A percentile compares a stretch with the other conserved stretches of the same genome.
Evolutionary conservation across 2,329 filamentous ascomycete species (phyloP).

Genomic region (Colletotrichum tabaci): DNA sequence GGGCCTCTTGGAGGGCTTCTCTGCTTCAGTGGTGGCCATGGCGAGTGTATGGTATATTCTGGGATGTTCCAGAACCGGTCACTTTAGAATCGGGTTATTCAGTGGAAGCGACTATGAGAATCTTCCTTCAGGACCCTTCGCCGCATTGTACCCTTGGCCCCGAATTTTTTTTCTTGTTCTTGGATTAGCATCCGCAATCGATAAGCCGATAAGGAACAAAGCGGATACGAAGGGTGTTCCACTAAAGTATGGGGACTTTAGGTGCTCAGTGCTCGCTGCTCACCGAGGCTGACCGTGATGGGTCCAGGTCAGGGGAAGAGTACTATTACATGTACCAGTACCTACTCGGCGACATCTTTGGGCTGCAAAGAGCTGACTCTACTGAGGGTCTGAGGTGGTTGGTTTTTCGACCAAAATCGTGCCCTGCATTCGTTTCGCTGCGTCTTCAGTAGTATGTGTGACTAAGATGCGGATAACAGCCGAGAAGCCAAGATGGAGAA

Average conservation of each 20-base stretch:
- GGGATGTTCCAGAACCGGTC: background rate
- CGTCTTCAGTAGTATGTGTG: constrained; percentile 1
- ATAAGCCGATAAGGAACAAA: constrained; percentile 31
- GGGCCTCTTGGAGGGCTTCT: constrained; percentile 19
- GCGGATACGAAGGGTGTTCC: too few species aligned
- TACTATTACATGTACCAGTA: constrained; percentile 12
- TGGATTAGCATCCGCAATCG: constrained; percentile 27
- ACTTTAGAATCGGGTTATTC: constrained; percentile 2
- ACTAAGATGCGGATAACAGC: background rate
- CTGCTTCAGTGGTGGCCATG: constrained; percentile 26
- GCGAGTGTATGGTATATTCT: background rate
- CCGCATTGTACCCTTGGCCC: constrained; percentile 15
- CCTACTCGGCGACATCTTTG: background rate
- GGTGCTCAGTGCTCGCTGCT: background rate
- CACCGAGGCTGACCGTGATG: constrained; percentile 22
- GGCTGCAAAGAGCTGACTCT: constrained; percentile 34
- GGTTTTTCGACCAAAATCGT: constrained; percentile 14
- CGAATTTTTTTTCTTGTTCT: constrained; percentile 35
- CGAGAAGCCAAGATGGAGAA: constrained; percentile 3
- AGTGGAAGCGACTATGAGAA: constrained; percentile 25
- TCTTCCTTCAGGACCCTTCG: constrained; percentile 16
- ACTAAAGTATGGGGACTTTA: background rate
- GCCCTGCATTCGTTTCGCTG: constrained; percentile 23
- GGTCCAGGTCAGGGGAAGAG: background rate
- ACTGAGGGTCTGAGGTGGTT: constrained; percentile 24